These are phyloP conservation scores for Nitzschia sp. DNA, from an alignment of 108 stramenopile species.

Conservation along the genomic window DNA sequence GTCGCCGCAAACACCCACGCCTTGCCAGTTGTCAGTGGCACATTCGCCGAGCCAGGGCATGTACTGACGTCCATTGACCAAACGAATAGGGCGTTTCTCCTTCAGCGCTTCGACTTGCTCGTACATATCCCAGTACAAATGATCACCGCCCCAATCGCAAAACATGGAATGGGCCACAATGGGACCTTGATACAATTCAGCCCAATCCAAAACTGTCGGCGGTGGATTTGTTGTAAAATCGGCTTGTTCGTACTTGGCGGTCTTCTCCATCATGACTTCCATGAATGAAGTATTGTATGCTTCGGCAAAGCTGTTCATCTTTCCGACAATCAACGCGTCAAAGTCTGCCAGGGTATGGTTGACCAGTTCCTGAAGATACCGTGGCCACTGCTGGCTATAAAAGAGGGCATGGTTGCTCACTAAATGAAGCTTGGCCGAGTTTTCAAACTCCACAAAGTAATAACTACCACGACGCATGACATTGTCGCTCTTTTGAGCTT, in stretches of 20 bases:
- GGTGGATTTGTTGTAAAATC: conserved; percentile 6
- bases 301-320: conserved; percentile 9
- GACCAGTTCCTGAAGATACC: conserved; percentile 5
- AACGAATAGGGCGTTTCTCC: neutral
- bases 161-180: conserved; percentile 24
- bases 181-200: conserved; percentile 9
- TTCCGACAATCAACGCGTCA: conserved; percentile 16
- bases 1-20: neutral
- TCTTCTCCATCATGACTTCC: conserved; percentile 23
- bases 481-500: neutral
- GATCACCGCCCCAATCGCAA: conserved; percentile 6
- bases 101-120: neutral
- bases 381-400: conserved; percentile 12
- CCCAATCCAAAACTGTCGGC: conserved; percentile 7
- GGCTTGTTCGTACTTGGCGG: conserved; percentile 4
- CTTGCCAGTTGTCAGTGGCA: neutral
- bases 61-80: conserved; percentile 18
- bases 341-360: neutral
- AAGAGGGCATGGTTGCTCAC: conserved; percentile 19
- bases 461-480: conserved; percentile 16
- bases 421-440: conserved; percentile 9
- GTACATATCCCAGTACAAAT: conserved; percentile 1
- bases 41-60: conserved; percentile 15
- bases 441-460: conserved; percentile 9
- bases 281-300: conserved; percentile 20